phyloP scores from a whole-genome alignment of 768 basidiomycete genomes.

The Stropharia rugosoannulata region DNA sequence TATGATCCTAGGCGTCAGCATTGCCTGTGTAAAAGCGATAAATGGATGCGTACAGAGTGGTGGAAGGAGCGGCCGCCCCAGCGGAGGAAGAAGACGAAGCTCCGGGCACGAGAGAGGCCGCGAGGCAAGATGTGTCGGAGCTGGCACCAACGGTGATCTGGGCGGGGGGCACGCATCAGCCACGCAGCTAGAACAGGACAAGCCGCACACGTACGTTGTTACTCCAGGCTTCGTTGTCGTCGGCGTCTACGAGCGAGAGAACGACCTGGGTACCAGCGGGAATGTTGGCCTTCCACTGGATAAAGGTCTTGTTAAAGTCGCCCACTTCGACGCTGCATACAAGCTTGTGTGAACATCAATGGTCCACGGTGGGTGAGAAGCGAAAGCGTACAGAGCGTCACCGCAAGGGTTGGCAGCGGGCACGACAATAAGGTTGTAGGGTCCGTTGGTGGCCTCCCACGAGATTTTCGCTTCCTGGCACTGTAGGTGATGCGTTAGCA shows the following conservation, averaged over 20 bases:
- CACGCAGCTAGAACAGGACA: not conserved
- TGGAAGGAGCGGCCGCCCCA: constrained; percentile 3
- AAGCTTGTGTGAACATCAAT: not conserved
- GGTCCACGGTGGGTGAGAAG: not conserved
- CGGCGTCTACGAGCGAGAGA: constrained; percentile 53
- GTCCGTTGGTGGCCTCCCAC: constrained; percentile 46
- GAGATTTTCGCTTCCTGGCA: constrained; percentile 49
- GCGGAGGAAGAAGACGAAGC: constrained; percentile 14
- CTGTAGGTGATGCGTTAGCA: constrained; percentile 31
- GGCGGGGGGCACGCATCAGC: not conserved
- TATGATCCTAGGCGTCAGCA: not conserved
- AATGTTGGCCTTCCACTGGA: constrained; percentile 46
- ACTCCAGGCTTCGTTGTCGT: constrained; percentile 68
- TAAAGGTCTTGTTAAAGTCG: constrained; percentile 42
- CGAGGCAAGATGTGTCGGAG: constrained; percentile 37
- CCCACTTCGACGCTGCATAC: constrained; percentile 56
- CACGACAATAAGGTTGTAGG: constrained; percentile 63
- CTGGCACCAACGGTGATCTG: constrained; percentile 41
- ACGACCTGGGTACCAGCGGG: constrained; percentile 46
- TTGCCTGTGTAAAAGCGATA: no score
- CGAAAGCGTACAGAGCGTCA: constrained; percentile 49
- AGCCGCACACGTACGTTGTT: constrained; percentile 41
- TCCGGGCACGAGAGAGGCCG: constrained; percentile 17
- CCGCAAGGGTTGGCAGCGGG: constrained; percentile 55
- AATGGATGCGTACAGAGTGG: constrained; percentile 12